Base-by-base conservation (phyloP, 345 rosid species). In the Cardamine occulta region DNA sequence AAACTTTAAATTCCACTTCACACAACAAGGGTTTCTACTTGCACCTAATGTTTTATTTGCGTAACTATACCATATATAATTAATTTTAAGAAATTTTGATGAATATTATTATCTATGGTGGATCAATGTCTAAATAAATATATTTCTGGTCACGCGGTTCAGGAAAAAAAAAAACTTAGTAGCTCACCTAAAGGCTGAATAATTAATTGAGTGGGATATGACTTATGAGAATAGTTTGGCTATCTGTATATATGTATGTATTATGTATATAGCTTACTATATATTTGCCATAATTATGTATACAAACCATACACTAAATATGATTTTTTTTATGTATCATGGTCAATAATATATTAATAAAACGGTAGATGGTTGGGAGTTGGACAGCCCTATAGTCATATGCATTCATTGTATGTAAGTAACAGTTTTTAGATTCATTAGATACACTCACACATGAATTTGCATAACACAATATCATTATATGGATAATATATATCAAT, bases 171-270 rank as follows among this genome's bases (percentile, higher is more conserved):
- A 39, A 11, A 24, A 15, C 21, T 71, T 57, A 72, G 57, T 26
- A 19, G 76, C 73, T 77, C 77, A 77, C 81, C 81, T 77, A 77
- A 48, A 65, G 77, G 73, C 81, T 45, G 77, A 15, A 15, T 39
- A 58, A 71, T 77, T 71, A 71, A 67, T 70, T 70, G 76, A 14
- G 54, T 4, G 68, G 14, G 34, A 8, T 59, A 58, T 75, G n/a
- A n/a, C n/a, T n/a, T n/a, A n/a, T n/a, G 34, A 15, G 3, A 56
- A 65, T 57, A 32, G 63, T 21, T 15, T 66, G 57, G 21, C 17
- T 6, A 11, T 52, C 12, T 39, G 35, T 45, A 2, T 6, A 1
- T 29, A 28, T 28, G 31, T 28, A 28, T 28, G 31, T 28, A 28
- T 28, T 28, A 28, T 0, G 31, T 28, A 28, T 28, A 28, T 28